phyloP scores from a whole-genome alignment of 805 yeast species.

The Barnettozyma botsteinii region DNA sequence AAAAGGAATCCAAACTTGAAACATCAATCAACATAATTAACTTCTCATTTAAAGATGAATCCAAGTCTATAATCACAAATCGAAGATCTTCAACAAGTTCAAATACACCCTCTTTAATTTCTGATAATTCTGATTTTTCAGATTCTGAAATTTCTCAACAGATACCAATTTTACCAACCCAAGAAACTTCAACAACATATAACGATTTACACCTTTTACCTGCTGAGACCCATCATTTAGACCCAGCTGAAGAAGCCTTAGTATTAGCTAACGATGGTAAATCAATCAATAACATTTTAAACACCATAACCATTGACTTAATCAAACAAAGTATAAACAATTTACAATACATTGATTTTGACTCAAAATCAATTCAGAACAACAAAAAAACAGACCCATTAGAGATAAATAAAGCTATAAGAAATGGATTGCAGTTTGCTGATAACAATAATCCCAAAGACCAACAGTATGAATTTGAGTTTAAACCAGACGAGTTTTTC shows the following conservation, averaged over 20 bases:
- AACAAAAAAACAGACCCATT: neutral
- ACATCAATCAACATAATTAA: neutral
- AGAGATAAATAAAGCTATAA: conserved; percentile 2
- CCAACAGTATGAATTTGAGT: neutral
- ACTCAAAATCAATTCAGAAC: conserved; percentile 9
- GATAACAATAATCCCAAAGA: conserved; percentile 1
- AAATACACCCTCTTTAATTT: conserved; percentile 6
- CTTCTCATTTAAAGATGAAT: neutral
- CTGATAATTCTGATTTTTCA: conserved; percentile 9
- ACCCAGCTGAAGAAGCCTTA: conserved; percentile 16
- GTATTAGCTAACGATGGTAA: conserved; percentile 20
- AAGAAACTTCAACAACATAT: neutral
- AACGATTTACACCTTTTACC: neutral
- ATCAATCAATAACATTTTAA: conserved; percentile 20
- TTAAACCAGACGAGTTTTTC: conserved; percentile 12
- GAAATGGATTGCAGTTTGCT: conserved; percentile 8
- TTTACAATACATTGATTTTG: conserved; percentile 17
- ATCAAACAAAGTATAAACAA: conserved; percentile 20
- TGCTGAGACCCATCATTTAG: neutral
- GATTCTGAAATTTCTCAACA: neutral
- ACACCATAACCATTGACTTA: conserved; percentile 18
- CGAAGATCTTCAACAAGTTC: conserved; percentile 12
- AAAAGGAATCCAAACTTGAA: too few relatives aligned
- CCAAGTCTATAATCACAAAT: neutral
- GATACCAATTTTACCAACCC: neutral